Percentiles rank a stretch among this genome's conserved stretches.
phyloP scores from a whole-genome alignment of 2,329 filamentous ascomycete genomes.

The Neobulgaria alba region DNA sequence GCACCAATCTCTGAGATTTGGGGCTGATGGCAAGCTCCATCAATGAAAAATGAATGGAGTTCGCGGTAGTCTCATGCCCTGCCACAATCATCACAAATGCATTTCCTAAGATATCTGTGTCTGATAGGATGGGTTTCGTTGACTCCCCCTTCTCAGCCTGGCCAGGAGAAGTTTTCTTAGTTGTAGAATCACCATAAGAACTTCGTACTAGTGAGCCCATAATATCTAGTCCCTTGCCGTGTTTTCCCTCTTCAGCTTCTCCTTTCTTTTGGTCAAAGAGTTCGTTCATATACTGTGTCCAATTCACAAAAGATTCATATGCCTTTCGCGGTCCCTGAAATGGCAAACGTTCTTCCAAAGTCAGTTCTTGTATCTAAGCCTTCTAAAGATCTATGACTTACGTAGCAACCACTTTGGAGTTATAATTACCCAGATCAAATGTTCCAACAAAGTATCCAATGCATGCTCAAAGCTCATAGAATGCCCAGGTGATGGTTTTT shows the following conservation, averaged over 20 bases:
- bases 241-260: conserved; percentile 33
- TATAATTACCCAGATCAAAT: conserved; percentile 43
- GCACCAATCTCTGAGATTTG: conserved; percentile 54
- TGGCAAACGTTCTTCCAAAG: conserved; percentile 30
- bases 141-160: conserved; percentile 40
- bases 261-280: conserved; percentile 43
- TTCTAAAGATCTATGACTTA: conserved; percentile 22
- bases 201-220: conserved; percentile 45
- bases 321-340: conserved; percentile 37
- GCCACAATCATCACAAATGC: conserved; percentile 62
- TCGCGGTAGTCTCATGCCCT: conserved; percentile 75
- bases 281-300: conserved; percentile 55
- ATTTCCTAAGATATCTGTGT: conserved; percentile 64
- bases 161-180: conserved; percentile 34
- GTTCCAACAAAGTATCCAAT: conserved; percentile 43
- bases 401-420: conserved; percentile 41
- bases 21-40: conserved; percentile 60
- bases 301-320: conserved; percentile 42
- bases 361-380: conserved; percentile 2
- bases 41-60: conserved; percentile 63
- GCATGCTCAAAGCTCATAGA: conserved; percentile 48
- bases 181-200: conserved; percentile 26
- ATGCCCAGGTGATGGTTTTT: conserved; percentile 32
- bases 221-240: conserved; percentile 43
- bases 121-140: conserved; percentile 45